Base-by-base conservation (phyloP, 139 green algal species). In the Micractinium sp. region DNA sequence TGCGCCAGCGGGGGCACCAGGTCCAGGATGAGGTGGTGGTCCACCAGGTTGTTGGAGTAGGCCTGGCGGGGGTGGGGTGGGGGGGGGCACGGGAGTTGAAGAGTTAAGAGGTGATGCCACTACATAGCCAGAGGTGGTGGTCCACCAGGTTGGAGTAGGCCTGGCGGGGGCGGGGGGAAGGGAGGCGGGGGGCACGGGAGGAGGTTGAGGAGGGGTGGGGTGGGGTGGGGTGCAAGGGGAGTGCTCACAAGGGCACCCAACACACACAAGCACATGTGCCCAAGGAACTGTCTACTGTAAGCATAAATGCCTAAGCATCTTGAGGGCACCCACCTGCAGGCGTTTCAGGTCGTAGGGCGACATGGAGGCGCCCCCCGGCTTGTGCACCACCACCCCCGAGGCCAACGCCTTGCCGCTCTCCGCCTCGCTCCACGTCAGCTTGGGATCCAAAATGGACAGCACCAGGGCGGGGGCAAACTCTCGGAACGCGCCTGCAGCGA, bases 21-120 rank as follows among this genome's bases (percentile, higher is more conserved):
- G 91, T 99, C 97, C 80, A 97, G 88, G 18, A 98, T 92, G 61
- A 99, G 82, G 93, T 99, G 98, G 92, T 99, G 97, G 93, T 99
- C 98, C 38, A 98, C 96, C 73, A 99, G 92, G 87, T 96, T 98
- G 93, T 94, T 96, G 83, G 94, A 89, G 92, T 99, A 99, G 18
- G 97, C 96, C 94, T 99, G 93, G 78, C 18, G 63, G 69, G 69
- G 25, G 69, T 76, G 69, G 29, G 69, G 2, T 14, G 69, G 69
- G 69, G 27, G 69, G 2, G 29, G 69, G 27, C 3, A 35, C 16
- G 27, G 69, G 69, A 76, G 27, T 14, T 2, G 29, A 71, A 71
- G 63, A 23, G 27, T 76, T 27, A 38, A 33, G 31, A 20, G 27
- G 63, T 29, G 14, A 2, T 73, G 71, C n/a, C n/a, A n/a, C n/a